Conservation (phyloP, 2,329 filamentous ascomycete species). For the Pseudocercospora eumusae region DNA sequence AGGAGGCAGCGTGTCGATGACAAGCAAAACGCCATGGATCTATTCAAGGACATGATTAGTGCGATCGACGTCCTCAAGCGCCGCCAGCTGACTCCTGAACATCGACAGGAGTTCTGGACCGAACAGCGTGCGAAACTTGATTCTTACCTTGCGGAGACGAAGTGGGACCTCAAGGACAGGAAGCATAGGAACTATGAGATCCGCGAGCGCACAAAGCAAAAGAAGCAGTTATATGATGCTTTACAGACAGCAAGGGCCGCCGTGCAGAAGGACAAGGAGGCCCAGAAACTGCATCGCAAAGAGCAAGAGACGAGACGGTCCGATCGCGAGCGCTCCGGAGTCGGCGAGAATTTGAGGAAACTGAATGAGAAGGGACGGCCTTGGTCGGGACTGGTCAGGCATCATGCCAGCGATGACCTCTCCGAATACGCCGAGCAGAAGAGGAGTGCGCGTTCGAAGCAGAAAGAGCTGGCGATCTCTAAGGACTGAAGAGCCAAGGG, state of each 20-base stretch:
- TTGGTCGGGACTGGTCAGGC: background rate
- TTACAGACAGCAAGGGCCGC: background rate
- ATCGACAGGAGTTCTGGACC: constrained; percentile 25
- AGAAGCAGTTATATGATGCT: background rate
- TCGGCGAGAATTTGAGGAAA: background rate
- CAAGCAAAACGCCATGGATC: constrained; percentile 23
- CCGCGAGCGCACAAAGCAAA: background rate
- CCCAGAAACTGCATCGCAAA: background rate
- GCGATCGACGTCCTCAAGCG: constrained; percentile 36
- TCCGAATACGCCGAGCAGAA: background rate
- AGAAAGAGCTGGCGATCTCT: background rate
- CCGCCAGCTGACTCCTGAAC: constrained; percentile 27
- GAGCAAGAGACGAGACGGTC: constrained; percentile 1
- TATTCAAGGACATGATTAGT: constrained; percentile 32
- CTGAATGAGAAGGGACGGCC: background rate
- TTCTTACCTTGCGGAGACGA: constrained; percentile 21
- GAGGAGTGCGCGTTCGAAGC: background rate
- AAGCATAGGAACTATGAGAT: background rate
- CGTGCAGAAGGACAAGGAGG: constrained; percentile 2
- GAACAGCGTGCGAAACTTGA: constrained; percentile 27
- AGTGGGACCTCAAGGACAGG: constrained; percentile 6
- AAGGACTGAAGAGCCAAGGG: background rate
- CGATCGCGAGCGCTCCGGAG: background rate
- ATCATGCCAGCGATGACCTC: background rate
- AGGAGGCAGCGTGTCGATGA: constrained; percentile 7